These are phyloP conservation scores for Fusarium pseudonygamai DNA, from an alignment of 2,329 filamentous ascomycete species.

Conservation along the genomic window DNA sequence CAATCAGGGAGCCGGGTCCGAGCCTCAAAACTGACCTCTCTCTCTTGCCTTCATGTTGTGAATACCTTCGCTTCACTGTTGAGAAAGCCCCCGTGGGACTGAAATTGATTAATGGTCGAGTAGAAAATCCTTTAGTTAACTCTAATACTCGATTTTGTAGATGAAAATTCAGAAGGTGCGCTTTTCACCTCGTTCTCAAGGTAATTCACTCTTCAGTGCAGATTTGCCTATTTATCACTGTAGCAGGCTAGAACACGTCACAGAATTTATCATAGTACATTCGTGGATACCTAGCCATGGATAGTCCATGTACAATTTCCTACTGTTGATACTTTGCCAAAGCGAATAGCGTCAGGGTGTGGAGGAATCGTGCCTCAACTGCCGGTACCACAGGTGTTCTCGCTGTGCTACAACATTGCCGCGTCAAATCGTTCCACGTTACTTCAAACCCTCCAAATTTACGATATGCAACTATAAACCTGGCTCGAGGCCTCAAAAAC, in stretches of 20 bases:
- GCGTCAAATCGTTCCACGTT: neutral
- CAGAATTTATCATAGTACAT: neutral
- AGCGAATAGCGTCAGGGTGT: too few species aligned
- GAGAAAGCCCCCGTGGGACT: neutral
- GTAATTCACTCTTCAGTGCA: neutral
- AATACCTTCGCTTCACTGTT: neutral
- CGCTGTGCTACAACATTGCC: neutral
- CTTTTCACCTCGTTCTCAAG: neutral
- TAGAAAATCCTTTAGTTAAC: neutral
- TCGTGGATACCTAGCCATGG: too few species aligned
- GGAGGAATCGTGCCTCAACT: neutral
- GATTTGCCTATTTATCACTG: too few species aligned
- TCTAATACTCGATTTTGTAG: neutral
- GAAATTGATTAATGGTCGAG: too few species aligned
- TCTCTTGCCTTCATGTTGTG: neutral
- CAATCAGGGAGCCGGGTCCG: neutral
- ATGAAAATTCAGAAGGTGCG: neutral
- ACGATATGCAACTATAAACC: too few species aligned
- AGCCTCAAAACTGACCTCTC: neutral
- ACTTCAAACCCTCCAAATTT: neutral
- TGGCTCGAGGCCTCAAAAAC: neutral
- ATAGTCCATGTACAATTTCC: neutral
- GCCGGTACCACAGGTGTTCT: neutral
- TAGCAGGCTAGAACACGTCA: neutral
- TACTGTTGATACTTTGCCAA: neutral